phyloP scores from a whole-genome alignment of 2,329 filamentous ascomycete genomes.

The Phialocephala subalpina region DNA sequence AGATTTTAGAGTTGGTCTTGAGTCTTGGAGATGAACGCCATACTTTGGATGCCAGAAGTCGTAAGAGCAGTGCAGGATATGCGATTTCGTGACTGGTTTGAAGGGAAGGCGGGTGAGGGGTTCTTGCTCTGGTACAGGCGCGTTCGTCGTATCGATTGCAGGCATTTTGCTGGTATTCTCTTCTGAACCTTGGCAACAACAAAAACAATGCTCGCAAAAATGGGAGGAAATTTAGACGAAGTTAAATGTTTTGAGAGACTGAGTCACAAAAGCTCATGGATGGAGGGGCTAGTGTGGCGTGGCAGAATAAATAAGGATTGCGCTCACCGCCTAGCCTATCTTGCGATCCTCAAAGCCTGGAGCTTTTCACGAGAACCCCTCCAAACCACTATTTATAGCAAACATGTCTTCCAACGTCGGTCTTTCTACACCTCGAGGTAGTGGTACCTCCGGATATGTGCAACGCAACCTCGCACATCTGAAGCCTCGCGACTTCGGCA shows the following conservation, averaged over 20 bases:
- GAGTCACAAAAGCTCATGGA: conserved; percentile 9
- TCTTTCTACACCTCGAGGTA: conserved; percentile 91
- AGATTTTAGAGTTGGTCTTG: conserved; percentile 19
- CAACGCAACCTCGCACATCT: conserved; percentile 94
- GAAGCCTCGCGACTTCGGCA: conserved; percentile 73
- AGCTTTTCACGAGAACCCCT: conserved; percentile 6
- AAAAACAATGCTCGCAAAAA: background rate
- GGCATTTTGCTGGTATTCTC: conserved; percentile 36
- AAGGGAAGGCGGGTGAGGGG: conserved; percentile 65
- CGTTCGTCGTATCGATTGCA: conserved; percentile 30
- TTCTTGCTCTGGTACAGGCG: conserved; percentile 27
- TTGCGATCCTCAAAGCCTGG: background rate
- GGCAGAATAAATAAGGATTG: conserved; percentile 4
- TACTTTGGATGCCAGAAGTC: conserved; percentile 88
- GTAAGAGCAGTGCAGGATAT: conserved; percentile 95
- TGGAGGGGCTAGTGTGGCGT: conserved; percentile 27
- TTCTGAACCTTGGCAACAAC: background rate
- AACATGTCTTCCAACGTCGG: conserved; percentile 98
- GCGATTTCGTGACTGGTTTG: conserved; percentile 81
- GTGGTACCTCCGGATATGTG: conserved; percentile 96
- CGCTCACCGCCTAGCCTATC: conserved; percentile 28
- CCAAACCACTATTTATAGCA: conserved; percentile 40
- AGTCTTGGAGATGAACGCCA: conserved; percentile 27
- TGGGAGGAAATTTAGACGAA: background rate
- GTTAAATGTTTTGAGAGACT: conserved; percentile 2